These are phyloP conservation scores for Pseudogymnoascus verrucosus DNA, from an alignment of 2,329 filamentous ascomycete species.

Conservation along the genomic window DNA sequence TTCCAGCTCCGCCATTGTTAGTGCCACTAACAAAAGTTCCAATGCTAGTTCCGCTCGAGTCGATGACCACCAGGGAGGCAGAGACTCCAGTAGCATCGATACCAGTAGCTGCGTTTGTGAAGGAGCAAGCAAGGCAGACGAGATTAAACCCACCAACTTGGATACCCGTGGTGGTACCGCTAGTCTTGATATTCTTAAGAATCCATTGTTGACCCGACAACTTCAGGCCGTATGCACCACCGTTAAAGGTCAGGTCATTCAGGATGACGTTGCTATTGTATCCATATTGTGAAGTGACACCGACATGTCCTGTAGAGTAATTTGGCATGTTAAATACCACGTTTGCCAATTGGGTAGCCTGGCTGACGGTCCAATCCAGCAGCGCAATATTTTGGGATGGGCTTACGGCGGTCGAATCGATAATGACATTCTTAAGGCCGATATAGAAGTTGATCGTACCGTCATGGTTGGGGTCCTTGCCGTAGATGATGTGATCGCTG, in stretches of 20 bases:
- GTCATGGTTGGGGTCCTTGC: constrained; percentile 20
- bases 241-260: constrained; percentile 49
- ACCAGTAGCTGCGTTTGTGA: too few species aligned
- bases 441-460: constrained; percentile 28
- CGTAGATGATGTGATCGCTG: constrained; percentile 26
- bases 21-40: neutral
- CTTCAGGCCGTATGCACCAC: constrained; percentile 51
- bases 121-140: too few species aligned
- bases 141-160: too few species aligned
- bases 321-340: constrained; percentile 28
- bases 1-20: neutral
- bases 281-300: constrained; percentile 13
- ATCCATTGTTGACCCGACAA: constrained; percentile 59
- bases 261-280: constrained; percentile 26
- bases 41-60: neutral
- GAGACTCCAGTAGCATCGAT: constrained; percentile 16
- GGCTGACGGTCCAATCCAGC: constrained; percentile 30
- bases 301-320: constrained; percentile 23
- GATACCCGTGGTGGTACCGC: too few species aligned
- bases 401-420: constrained; percentile 26
- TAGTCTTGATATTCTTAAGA: constrained; percentile 37
- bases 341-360: constrained; percentile 28
- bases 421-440: constrained; percentile 26
- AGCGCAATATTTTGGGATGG: constrained; percentile 19
- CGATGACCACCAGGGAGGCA: neutral